These are phyloP conservation scores for Pseudogymnoascus sp. DNA, from an alignment of 2,329 filamentous ascomycete genomes.

Conservation along the genomic window DNA sequence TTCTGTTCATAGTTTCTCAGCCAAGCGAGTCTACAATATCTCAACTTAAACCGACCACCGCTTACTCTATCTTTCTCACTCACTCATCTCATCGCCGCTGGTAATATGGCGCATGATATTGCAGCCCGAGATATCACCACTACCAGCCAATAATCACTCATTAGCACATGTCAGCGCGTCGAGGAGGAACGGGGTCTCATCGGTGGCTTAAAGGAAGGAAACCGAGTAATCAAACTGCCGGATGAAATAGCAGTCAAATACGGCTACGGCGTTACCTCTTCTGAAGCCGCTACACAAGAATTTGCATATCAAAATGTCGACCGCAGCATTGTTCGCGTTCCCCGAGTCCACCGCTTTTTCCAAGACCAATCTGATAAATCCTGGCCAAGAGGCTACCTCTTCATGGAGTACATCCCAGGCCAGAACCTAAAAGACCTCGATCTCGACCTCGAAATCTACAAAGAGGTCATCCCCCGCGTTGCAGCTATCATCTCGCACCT, in stretches of 20 bases:
- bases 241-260: conserved; percentile 17
- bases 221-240: conserved; percentile 11
- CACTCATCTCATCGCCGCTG: too few species aligned
- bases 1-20: too few species aligned
- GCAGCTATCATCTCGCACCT: conserved; percentile 16
- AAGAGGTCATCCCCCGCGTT: conserved; percentile 14
- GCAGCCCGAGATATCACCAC: background rate
- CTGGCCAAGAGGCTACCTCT: conserved; percentile 16
- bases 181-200: conserved; percentile 10
- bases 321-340: conserved; percentile 17
- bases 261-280: conserved; percentile 15
- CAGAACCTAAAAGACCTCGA: conserved; percentile 12
- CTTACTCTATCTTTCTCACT: too few species aligned
- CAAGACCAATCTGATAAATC: background rate
- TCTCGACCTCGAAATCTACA: conserved; percentile 10
- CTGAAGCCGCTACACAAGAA: conserved; percentile 18
- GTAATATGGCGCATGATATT: too few species aligned
- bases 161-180: conserved; percentile 9
- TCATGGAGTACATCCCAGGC: conserved; percentile 22
- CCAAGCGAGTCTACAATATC: too few species aligned
- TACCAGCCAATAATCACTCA: conserved; percentile 12
- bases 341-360: conserved; percentile 18
- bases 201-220: conserved; percentile 8
- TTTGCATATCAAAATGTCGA: conserved; percentile 17
- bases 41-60: too few species aligned